Conservation (phyloP, 2,329 filamentous ascomycete species). For the Didymella arachidicola region DNA sequence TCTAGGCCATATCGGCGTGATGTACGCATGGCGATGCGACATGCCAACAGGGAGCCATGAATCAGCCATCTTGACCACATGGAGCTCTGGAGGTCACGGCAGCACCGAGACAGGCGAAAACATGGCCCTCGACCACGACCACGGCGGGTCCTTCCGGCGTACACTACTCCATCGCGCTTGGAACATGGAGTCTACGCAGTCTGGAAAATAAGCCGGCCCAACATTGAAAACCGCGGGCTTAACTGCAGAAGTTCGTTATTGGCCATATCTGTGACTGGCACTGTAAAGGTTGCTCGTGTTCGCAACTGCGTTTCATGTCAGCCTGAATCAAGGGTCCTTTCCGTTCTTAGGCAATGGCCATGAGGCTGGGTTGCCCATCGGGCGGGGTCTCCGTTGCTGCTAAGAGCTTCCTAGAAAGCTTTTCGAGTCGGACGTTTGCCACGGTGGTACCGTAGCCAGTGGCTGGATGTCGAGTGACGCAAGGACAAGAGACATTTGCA, state of each 20-base stretch:
- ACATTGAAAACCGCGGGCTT: neutral
- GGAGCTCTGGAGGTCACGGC: constrained; percentile 27
- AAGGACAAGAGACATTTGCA: neutral
- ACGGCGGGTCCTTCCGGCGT: constrained; percentile 21
- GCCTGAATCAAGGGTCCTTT: constrained; percentile 2
- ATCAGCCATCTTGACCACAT: constrained; percentile 36
- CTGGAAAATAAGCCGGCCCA: constrained; percentile 4
- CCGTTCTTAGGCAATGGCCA: constrained; percentile 11
- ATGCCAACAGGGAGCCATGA: constrained; percentile 31
- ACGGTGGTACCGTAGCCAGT: constrained; percentile 8
- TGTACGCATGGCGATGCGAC: constrained; percentile 39
- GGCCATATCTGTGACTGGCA: neutral
- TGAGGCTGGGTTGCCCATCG: neutral
- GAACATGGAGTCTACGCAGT: constrained; percentile 30
- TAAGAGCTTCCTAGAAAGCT: neutral
- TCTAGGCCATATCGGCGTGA: constrained; percentile 25
- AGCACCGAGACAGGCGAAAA: constrained; percentile 22
- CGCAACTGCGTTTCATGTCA: neutral
- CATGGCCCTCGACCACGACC: constrained; percentile 15
- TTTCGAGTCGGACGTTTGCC: neutral
- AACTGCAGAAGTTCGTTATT: neutral
- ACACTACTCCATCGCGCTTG: constrained; percentile 28
- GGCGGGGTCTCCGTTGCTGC: constrained; percentile 1
- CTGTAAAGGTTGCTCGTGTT: neutral
- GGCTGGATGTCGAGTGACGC: constrained; percentile 5